These are phyloP conservation scores for Alloteropsis semialata DNA, from an alignment of 176 grass and related monocot genomes.

Conservation along the genomic window DNA sequence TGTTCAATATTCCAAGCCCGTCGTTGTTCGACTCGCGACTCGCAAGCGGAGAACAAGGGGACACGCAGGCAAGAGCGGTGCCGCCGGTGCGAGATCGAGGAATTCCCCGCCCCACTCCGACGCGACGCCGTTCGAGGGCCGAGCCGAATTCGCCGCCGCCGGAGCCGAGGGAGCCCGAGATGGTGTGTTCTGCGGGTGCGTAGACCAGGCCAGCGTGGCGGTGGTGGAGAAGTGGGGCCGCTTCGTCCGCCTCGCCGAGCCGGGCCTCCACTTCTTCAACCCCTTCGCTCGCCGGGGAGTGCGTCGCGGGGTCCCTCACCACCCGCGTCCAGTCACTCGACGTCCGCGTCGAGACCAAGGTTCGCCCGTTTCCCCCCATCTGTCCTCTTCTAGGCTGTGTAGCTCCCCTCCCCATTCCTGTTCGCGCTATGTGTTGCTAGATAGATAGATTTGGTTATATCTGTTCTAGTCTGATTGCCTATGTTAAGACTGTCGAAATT, in stretches of 20 bases:
- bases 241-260: conserved; percentile 73
- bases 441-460: background rate
- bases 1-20: no score
- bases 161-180: background rate
- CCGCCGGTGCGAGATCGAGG: no score
- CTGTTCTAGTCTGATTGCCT: background rate
- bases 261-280: conserved; percentile 91
- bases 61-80: no score
- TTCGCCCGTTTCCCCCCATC: background rate
- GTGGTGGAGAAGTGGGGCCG: conserved; percentile 95
- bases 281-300: conserved; percentile 79
- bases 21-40: no score
- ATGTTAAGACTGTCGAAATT: background rate
- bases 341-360: conserved; percentile 92
- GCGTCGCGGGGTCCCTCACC: conserved; percentile 73
- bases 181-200: conserved; percentile 81
- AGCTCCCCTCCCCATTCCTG: no score
- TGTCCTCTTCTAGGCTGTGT: background rate
- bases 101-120: no score
- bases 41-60: no score
- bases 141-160: background rate
- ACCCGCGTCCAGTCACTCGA: conserved; percentile 92
- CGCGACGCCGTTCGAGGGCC: no score
- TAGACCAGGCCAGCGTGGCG: conserved; percentile 91
- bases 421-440: no score